A percentile compares a stretch with the other conserved stretches of the same genome.
These are phyloP conservation scores for Pholiota conissans DNA, from an alignment of 768 basidiomycete species.

Conservation along the genomic window DNA sequence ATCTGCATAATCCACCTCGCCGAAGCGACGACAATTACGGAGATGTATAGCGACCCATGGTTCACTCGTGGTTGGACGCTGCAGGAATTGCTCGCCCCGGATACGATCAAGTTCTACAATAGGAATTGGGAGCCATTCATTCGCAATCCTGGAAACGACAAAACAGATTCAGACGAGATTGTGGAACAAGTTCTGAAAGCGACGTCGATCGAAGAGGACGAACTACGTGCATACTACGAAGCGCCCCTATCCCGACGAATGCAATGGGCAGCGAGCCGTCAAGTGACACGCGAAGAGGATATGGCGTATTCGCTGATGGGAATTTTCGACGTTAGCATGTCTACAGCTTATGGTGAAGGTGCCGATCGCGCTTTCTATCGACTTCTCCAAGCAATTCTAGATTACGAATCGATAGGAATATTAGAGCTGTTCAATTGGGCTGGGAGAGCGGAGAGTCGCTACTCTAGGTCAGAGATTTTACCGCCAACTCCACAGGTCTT, in stretches of 20 bases:
- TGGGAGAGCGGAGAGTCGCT: not conserved
- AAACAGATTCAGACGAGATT: not conserved
- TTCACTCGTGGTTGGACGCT: slow-evolving; percentile 14
- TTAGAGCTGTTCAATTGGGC: slow-evolving; percentile 1
- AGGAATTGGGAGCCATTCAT: not conserved
- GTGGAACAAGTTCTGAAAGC: not conserved
- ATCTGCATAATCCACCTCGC: slow-evolving; percentile 7
- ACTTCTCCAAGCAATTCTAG: not conserved
- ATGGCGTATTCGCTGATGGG: slow-evolving; percentile 6
- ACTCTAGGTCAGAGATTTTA: too few species aligned
- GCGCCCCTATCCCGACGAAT: not conserved
- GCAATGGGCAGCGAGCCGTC: not conserved
- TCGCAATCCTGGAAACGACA: not conserved
- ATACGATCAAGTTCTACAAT: slow-evolving; percentile 3
- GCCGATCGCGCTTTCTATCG: slow-evolving; percentile 1
- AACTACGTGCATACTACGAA: not conserved
- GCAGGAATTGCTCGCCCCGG: slow-evolving; percentile 11
- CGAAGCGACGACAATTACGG: not conserved
- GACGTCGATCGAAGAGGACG: not conserved
- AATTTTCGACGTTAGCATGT: slow-evolving; percentile 3
- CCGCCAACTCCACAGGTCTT: too few species aligned
- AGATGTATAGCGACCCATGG: slow-evolving; percentile 4
- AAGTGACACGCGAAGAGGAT: slow-evolving; percentile 9
- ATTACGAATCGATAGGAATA: not conserved
- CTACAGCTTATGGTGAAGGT: slow-evolving; percentile 10